phyloP scores from a whole-genome alignment of 129 eudicot genomes.

The Heracleum sosnowskyi region DNA sequence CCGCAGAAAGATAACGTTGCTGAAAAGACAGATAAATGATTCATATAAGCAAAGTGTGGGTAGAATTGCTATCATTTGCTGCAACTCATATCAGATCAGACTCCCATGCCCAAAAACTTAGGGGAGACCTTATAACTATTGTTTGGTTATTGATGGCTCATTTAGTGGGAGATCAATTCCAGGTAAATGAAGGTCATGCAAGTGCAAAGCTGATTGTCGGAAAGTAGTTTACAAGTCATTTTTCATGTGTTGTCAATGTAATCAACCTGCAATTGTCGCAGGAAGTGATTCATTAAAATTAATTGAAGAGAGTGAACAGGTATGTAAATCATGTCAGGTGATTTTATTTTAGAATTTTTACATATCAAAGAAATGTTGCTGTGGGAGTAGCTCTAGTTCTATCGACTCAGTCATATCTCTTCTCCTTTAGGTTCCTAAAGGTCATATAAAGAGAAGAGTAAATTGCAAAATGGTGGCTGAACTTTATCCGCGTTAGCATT shows the following conservation, averaged over 20 bases:
- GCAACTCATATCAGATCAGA: slow-evolving; percentile 41
- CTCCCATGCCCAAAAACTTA: slow-evolving; percentile 41
- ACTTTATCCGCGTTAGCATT: too few species aligned
- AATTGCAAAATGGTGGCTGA: too few species aligned
- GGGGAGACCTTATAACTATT: slow-evolving; percentile 48
- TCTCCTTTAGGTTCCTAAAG: not conserved
- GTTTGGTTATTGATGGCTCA: slow-evolving; percentile 60
- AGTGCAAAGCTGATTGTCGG: slow-evolving; percentile 51
- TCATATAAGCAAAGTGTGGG: slow-evolving; percentile 51
- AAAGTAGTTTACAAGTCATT: slow-evolving; percentile 17
- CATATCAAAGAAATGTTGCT: too few species aligned
- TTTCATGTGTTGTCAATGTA: not conserved
- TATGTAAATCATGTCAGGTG: not conserved
- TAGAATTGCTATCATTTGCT: slow-evolving; percentile 43
- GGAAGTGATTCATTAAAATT: not conserved
- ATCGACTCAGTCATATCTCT: not conserved
- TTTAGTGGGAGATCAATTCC: slow-evolving; percentile 57
- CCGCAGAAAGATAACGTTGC: not conserved
- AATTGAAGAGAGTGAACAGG: not conserved
- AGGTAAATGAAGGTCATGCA: slow-evolving; percentile 38
- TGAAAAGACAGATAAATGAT: slow-evolving; percentile 28
- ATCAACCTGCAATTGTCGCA: not conserved
- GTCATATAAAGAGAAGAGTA: not conserved
- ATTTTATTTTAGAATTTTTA: not conserved
- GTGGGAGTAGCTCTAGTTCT: not conserved